phyloP scores from a whole-genome alignment of 805 yeast genomes.

The Zygosaccharomyces bisporus region DNA sequence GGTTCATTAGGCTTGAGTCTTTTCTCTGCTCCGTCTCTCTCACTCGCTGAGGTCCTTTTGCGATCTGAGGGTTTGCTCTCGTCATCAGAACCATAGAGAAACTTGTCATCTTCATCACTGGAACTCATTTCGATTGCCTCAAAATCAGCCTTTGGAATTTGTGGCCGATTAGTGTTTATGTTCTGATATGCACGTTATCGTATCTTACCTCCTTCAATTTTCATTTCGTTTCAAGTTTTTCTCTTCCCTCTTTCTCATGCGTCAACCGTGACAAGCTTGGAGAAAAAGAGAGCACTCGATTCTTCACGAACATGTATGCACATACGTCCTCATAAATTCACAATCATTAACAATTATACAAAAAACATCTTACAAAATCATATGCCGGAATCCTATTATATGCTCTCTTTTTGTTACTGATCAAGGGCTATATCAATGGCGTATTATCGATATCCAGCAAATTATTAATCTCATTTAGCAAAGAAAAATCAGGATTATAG shows the following conservation, averaged over 20 bases:
- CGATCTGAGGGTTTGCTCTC: constrained; percentile 10
- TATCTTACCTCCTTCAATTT: not conserved
- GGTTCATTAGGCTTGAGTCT: constrained; percentile 16
- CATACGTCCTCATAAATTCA: not conserved
- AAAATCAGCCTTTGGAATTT: not conserved
- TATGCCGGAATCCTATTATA: not conserved
- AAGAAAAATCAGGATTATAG: constrained; percentile 18
- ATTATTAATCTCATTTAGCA: constrained; percentile 18
- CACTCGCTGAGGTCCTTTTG: constrained; percentile 21
- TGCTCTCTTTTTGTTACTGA: not conserved
- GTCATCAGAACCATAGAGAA: constrained; percentile 34
- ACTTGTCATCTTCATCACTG: constrained; percentile 36
- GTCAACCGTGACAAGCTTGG: not conserved
- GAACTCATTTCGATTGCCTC: constrained; percentile 22
- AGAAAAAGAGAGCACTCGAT: not conserved
- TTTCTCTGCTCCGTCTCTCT: constrained; percentile 14
- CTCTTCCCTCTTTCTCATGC: not conserved
- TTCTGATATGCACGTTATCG: too few species aligned
- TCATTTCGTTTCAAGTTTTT: not conserved
- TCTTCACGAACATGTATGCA: not conserved
- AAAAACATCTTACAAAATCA: not conserved
- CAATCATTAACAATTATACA: not conserved
- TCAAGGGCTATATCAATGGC: not conserved
- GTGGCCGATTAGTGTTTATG: too few species aligned
- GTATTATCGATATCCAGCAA: constrained; percentile 10